Evolutionary conservation across 2,329 filamentous ascomycete genomes (phyloP).

Genomic region (Xenoacremonium recifei): DNA sequence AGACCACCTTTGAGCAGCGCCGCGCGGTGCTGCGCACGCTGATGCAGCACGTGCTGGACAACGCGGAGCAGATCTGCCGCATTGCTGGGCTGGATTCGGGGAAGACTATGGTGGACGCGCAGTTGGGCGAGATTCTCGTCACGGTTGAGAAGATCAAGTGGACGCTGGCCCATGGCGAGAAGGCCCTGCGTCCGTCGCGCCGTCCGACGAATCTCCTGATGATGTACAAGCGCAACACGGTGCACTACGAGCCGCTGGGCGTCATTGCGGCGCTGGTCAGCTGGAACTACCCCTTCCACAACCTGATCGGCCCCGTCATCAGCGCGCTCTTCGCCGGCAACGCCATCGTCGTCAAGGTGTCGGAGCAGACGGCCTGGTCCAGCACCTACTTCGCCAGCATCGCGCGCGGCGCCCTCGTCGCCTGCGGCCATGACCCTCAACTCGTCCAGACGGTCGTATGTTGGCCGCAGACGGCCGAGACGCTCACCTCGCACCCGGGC

Average conservation of each 20-base stretch:
- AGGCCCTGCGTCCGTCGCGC: conserved; percentile 66
- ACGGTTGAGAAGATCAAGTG: conserved; percentile 92
- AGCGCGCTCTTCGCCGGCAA: conserved; percentile 90
- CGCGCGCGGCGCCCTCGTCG: conserved; percentile 72
- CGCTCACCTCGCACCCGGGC: conserved; percentile 79
- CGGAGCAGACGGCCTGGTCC: conserved; percentile 94
- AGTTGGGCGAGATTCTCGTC: conserved; percentile 90
- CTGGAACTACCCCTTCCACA: conserved; percentile 98
- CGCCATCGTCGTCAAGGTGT: conserved; percentile 88
- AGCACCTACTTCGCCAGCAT: conserved; percentile 78
- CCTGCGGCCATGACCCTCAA: conserved; percentile 78
- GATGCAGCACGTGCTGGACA: conserved; percentile 78
- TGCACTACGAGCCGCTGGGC: conserved; percentile 87
- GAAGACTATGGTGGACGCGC: conserved; percentile 93
- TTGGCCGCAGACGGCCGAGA: conserved; percentile 78
- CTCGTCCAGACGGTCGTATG: conserved; percentile 84
- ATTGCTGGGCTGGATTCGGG: conserved; percentile 90
- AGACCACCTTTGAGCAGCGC: conserved; percentile 75
- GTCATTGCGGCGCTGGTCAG: conserved; percentile 90
- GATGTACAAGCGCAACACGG: conserved; percentile 91
- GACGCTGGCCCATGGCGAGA: conserved; percentile 89
- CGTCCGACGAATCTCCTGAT: conserved; percentile 90
- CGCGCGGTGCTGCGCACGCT: conserved; percentile 78
- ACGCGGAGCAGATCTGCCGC: conserved; percentile 83
- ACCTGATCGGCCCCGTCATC: conserved; percentile 87